Evolutionary conservation across 352 stramenopile species (phyloP).

Genomic region (Phytophthora multivora): DNA sequence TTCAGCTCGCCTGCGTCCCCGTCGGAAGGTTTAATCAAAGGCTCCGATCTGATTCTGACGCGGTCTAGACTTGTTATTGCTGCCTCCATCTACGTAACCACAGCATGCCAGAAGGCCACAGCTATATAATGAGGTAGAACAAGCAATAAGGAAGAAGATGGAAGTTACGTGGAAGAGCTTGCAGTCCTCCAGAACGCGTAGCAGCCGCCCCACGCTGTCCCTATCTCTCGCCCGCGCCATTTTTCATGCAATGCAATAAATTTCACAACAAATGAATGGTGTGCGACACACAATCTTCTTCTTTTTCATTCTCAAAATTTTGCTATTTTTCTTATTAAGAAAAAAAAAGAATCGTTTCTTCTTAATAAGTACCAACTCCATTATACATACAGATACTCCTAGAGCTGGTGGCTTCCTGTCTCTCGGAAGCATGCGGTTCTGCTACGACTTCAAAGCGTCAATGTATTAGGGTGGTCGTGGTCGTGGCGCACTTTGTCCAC

Average conservation of each 20-base stretch:
- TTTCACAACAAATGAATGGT: no score
- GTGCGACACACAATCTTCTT: conserved; percentile 3
- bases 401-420: conserved; percentile 31
- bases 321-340: not conserved
- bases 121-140: not conserved
- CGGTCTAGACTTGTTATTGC: conserved; percentile 33
- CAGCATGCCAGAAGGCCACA: not conserved
- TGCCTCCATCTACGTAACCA: conserved; percentile 40
- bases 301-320: no score
- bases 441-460: conserved; percentile 26
- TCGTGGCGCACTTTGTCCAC: conserved; percentile 24
- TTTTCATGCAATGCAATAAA: no score
- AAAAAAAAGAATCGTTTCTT: not conserved
- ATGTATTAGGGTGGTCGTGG: conserved; percentile 21
- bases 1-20: conserved; percentile 15
- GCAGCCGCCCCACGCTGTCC: conserved; percentile 42
- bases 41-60: conserved; percentile 29
- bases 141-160: not conserved
- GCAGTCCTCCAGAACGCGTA: conserved; percentile 45
- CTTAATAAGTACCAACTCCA: conserved; percentile 25
- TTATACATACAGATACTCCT: conserved; percentile 33
- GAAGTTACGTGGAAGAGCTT: conserved; percentile 48
- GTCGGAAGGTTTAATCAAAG: conserved; percentile 6
- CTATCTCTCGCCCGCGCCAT: conserved; percentile 10
- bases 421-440: conserved; percentile 5